Percentiles rank a stretch among this genome's conserved stretches.
phyloP scores from a whole-genome alignment of 116 monocot species.

The Thalassia testudinum region DNA sequence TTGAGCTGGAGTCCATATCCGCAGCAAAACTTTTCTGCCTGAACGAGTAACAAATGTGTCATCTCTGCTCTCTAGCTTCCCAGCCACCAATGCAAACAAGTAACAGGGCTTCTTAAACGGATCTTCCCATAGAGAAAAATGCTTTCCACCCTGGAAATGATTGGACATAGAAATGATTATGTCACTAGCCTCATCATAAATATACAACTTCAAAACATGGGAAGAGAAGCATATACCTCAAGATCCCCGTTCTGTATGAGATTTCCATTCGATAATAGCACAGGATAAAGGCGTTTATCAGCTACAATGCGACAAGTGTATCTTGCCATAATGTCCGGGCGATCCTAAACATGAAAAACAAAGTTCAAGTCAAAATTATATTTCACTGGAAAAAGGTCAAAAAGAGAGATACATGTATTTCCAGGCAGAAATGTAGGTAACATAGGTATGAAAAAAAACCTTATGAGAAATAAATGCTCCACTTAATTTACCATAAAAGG shows the following conservation, averaged over 20 bases:
- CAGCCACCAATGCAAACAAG: constrained; percentile 96
- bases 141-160: constrained; percentile 63
- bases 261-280: constrained; percentile 93
- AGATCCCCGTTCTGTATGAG: constrained; percentile 77
- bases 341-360: constrained; percentile 47
- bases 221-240: constrained; percentile 36
- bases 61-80: constrained; percentile 83
- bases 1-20: constrained; percentile 87
- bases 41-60: constrained; percentile 77
- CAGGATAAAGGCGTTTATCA: constrained; percentile 82
- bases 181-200: background rate
- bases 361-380: too few species aligned
- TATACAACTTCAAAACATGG: background rate
- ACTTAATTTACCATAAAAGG: too few species aligned
- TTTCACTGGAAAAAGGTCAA: too few species aligned
- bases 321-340: constrained; percentile 95
- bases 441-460: too few species aligned
- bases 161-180: background rate
- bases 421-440: too few species aligned
- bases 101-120: constrained; percentile 94
- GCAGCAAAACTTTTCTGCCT: constrained; percentile 60
- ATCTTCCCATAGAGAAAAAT: constrained; percentile 93
- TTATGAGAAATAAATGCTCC: too few species aligned
- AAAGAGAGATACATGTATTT: too few species aligned
- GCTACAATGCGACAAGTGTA: constrained; percentile 95